phyloP scores from a whole-genome alignment of 768 basidiomycete species.

The Serendipita sp. region DNA sequence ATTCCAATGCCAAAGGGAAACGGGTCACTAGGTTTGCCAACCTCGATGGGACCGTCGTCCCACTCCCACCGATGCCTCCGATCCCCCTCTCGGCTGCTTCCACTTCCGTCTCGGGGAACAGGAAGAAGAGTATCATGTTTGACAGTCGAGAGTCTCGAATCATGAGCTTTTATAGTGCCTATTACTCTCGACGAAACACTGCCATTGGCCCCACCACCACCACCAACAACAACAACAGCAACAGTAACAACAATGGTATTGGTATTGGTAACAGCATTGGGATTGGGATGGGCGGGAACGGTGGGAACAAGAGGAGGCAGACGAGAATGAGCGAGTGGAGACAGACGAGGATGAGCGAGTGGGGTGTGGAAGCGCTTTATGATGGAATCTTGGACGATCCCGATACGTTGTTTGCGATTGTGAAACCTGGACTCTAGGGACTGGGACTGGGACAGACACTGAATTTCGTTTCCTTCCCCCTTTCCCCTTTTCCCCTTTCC shows the following conservation, averaged over 20 bases:
- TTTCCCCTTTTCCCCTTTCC: no score
- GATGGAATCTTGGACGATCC: conserved; percentile 3
- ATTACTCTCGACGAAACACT: background rate
- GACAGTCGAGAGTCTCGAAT: background rate
- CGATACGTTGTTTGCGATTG: background rate
- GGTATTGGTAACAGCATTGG: no score
- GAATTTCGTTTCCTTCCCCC: no score
- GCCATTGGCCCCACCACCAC: background rate
- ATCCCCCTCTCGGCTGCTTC: no score
- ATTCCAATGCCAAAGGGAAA: no score
- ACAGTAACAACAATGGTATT: no score
- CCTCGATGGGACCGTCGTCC: no score
- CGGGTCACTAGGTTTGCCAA: no score
- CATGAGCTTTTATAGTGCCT: background rate
- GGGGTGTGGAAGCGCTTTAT: background rate
- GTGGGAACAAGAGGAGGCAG: no score
- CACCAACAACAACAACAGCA: background rate
- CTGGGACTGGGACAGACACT: background rate
- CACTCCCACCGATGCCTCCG: no score
- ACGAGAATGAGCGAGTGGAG: background rate
- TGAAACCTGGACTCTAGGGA: background rate
- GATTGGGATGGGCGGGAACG: no score
- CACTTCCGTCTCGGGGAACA: background rate
- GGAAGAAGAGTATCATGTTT: background rate
- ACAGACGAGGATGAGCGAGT: background rate